Evolutionary conservation across 495 filamentous ascomycete genomes (phyloP), one percentile per base, ranked within the genome.

Genomic region (Hypoxylon crocopeplum): DNA sequence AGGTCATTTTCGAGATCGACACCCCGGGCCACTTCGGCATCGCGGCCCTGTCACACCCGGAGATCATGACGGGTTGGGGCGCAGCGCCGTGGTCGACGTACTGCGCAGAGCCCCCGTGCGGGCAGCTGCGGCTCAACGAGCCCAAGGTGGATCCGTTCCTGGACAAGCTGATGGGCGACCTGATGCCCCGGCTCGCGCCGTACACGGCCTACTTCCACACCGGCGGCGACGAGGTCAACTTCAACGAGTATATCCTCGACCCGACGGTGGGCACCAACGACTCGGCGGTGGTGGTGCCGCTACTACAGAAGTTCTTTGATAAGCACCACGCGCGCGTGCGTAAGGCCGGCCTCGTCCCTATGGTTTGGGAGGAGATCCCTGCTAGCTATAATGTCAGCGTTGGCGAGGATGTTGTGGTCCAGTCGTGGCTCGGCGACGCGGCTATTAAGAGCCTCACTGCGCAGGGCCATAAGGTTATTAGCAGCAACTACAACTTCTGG

Each of bases 321-420:
- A 74, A 78, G 52, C 83, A 82, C 59, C 89, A 91, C 61, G 70
- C 63, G 29, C 77, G 83, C 13, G 77, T 92, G 7, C 69, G 79
- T 19, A 71, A 72, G 15, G 75, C 79, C 0, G 86, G 85, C 11
- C 70, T 92, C 62, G 81, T 79, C 7, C 89, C 89, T 1, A 75
- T 93, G 11, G 84, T 88, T 5, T 94, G 90, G 90, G 90, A 94
- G 71, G 90, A 94, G 68, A 90, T 90, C 77, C 79, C 89, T 2
- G 75, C 90, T 8, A 75, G 82, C 17, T 93, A 88, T 84, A 89
- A 91, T 69, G 64, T 93, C 19, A 87, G 80, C 0, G 74, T 93
- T 6, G 80, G 82, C 0, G 64, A 76, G 17, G 82, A 87, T 44
- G 74, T 76, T 19, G 78, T 94, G 27, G 82, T 93, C 5, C 90